Conservation (phyloP, 1,284 basidiomycete genomes). For the Polyporus tsugae region DNA sequence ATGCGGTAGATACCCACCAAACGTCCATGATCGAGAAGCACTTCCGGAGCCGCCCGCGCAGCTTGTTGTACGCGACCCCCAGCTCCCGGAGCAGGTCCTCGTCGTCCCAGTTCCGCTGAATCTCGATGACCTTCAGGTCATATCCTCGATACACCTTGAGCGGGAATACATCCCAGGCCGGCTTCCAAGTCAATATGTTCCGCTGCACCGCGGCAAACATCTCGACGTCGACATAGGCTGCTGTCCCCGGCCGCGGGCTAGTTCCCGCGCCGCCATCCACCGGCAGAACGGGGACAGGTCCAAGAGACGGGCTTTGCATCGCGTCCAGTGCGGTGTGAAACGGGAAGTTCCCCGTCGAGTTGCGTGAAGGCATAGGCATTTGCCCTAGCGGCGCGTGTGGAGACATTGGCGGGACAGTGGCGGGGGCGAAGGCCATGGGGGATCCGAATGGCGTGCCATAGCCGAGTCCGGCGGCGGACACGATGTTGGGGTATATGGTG, state of each 20-base stretch:
- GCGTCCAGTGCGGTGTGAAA: background rate
- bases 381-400: background rate
- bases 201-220: background rate
- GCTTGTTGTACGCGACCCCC: constrained; percentile 25
- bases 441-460: background rate
- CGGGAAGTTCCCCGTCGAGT: background rate
- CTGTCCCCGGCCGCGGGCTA: background rate
- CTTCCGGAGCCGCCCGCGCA: constrained; percentile 33
- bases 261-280: background rate
- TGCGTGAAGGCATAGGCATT: background rate
- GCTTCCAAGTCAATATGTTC: constrained; percentile 21
- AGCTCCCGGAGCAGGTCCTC: constrained; percentile 29
- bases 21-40: constrained; percentile 34
- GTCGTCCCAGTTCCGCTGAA: constrained; percentile 33
- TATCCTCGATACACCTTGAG: constrained; percentile 32
- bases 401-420: background rate
- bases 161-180: constrained; percentile 32
- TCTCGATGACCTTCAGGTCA: constrained; percentile 24
- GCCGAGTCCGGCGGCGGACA: constrained; percentile 1
- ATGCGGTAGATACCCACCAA: constrained; percentile 22
- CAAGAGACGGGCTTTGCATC: constrained; percentile 4
- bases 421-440: background rate
- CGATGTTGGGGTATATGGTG: background rate
- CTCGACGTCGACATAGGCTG: background rate
- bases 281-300: background rate